phyloP scores from a whole-genome alignment of 129 eudicot species.

The Flaveria brownii region DNA sequence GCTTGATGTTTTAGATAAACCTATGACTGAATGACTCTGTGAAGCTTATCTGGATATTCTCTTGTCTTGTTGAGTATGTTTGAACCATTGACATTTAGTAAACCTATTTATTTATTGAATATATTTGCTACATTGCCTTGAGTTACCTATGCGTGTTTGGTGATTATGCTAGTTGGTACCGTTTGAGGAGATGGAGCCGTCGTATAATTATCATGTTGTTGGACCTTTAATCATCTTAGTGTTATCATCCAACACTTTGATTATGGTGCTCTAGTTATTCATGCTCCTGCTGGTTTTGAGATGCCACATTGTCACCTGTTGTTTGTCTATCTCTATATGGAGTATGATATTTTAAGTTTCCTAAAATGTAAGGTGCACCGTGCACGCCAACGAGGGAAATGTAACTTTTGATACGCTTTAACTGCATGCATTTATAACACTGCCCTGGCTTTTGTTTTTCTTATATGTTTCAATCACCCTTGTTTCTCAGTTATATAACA shows the following conservation, averaged over 20 bases:
- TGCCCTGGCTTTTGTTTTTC: not conserved
- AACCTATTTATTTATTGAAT: not conserved
- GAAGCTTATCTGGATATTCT: conserved; percentile 5
- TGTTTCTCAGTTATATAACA: not conserved
- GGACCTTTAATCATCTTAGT: not conserved
- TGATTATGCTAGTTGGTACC: conserved; percentile 18
- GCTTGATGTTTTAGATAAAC: conserved; percentile 19
- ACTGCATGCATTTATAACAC: conserved; percentile 1
- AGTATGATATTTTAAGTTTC: conserved; percentile 15
- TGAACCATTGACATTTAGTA: conserved; percentile 12
- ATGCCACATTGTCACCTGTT: conserved; percentile 9
- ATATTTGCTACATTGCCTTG: conserved; percentile 7
- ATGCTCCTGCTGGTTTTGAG: conserved; percentile 20
- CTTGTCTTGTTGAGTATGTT: conserved; percentile 9
- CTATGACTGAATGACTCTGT: not conserved
- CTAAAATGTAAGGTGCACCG: not conserved
- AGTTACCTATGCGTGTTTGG: not conserved
- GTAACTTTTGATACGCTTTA: not conserved
- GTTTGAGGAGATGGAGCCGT: conserved; percentile 11
- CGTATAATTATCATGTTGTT: conserved; percentile 10
- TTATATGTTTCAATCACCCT: conserved; percentile 6
- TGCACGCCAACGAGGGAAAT: not conserved
- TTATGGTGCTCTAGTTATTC: not conserved
- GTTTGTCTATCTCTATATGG: conserved; percentile 18
- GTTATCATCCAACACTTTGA: conserved; percentile 12